A percentile compares a stretch with the other conserved stretches of the same genome.
phyloP scores from a whole-genome alignment of 805 yeast species.

The Spathaspora arborariae region DNA sequence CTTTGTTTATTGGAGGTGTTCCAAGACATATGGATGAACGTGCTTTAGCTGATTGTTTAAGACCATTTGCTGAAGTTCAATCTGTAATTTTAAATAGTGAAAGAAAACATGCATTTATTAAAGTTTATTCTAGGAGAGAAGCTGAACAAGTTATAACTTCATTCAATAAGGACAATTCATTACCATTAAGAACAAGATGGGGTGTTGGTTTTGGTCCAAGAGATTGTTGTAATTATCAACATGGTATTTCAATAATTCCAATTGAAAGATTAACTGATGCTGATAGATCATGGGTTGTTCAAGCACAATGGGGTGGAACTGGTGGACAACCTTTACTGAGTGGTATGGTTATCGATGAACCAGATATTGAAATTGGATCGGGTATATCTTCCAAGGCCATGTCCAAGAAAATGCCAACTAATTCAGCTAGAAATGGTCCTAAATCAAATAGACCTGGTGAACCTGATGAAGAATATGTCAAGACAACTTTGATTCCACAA shows the following conservation, averaged over 20 bases:
- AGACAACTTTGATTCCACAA: slow-evolving; percentile 25
- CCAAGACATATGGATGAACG: slow-evolving; percentile 77
- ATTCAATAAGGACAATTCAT: slow-evolving; percentile 64
- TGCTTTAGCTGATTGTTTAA: slow-evolving; percentile 63
- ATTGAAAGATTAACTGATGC: slow-evolving; percentile 88
- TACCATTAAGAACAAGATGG: slow-evolving; percentile 85
- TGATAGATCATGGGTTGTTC: slow-evolving; percentile 81
- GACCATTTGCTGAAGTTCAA: slow-evolving; percentile 90
- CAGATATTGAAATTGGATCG: slow-evolving; percentile 94
- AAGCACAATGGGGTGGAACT: slow-evolving; percentile 97
- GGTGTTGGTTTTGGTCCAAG: slow-evolving; percentile 99
- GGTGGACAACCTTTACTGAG: slow-evolving; percentile 78
- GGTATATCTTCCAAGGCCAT: slow-evolving; percentile 92
- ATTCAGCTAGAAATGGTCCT: slow-evolving; percentile 81
- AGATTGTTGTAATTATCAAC: slow-evolving; percentile 94
- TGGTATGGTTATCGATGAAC: slow-evolving; percentile 89
- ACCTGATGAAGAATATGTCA: slow-evolving; percentile 40
- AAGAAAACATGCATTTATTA: slow-evolving; percentile 93
- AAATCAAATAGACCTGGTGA: slow-evolving; percentile 62
- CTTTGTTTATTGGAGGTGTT: slow-evolving; percentile 92
- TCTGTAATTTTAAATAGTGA: slow-evolving; percentile 82
- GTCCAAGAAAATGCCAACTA: slow-evolving; percentile 89
- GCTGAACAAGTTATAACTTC: slow-evolving; percentile 79
- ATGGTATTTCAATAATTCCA: slow-evolving; percentile 86
- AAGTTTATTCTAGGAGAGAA: slow-evolving; percentile 85